These are phyloP conservation scores for Cruciata laevipes DNA, from an alignment of 257 asterid genomes.

Conservation along the genomic window DNA sequence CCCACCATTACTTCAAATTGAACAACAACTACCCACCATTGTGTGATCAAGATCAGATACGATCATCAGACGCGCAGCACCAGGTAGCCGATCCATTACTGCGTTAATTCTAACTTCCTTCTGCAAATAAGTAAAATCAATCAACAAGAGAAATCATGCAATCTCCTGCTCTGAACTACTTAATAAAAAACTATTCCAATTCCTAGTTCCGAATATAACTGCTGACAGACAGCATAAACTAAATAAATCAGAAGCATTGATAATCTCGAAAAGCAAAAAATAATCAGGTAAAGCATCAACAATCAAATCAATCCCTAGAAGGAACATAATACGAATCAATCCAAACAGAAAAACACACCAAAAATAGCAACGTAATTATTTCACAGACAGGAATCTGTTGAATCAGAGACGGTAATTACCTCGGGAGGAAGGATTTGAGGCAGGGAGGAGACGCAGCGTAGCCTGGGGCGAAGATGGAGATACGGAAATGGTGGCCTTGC, in stretches of 20 bases:
- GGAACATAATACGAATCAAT: neutral
- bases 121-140: constrained; percentile 28
- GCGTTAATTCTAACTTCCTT: constrained; percentile 23
- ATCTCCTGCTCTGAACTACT: neutral
- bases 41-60: constrained; percentile 98
- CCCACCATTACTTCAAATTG: constrained; percentile 7
- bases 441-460: neutral
- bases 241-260: neutral
- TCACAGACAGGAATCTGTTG: neutral
- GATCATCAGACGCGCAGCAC: constrained; percentile 76
- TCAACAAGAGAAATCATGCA: neutral
- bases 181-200: neutral
- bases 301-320: constrained; percentile 2
- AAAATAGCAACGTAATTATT: neutral
- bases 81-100: constrained; percentile 65
- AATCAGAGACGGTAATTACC: neutral
- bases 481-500: constrained; percentile 11
- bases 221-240: neutral
- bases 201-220: neutral
- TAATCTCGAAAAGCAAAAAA: neutral
- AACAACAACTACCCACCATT: constrained; percentile 53
- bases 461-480: neutral
- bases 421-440: neutral
- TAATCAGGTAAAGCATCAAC: neutral
- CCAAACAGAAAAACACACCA: neutral